phyloP scores from a whole-genome alignment of 2,329 filamentous ascomycete genomes.

The Penicillium sp. region DNA sequence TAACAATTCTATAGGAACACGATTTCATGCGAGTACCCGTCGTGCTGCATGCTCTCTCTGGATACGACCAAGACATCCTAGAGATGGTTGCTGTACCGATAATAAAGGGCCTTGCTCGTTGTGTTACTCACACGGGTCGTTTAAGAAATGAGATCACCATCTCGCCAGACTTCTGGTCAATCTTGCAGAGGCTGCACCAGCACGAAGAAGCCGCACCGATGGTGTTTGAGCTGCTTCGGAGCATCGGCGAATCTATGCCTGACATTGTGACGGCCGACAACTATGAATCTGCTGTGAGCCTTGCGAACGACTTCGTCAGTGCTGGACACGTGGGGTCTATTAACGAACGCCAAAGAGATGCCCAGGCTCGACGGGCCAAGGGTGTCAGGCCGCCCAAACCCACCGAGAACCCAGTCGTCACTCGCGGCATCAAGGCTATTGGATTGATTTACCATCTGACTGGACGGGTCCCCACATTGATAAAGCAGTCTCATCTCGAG shows the following conservation, averaged over 20 bases:
- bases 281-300: constrained; percentile 77
- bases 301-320: constrained; percentile 86
- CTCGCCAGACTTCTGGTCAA: constrained; percentile 95
- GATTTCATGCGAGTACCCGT: constrained; percentile 90
- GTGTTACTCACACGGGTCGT: constrained; percentile 70
- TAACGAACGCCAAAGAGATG: constrained; percentile 65
- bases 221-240: constrained; percentile 84
- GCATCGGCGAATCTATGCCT: constrained; percentile 65
- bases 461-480: constrained; percentile 73
- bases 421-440: constrained; percentile 74
- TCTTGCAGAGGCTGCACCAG: constrained; percentile 69
- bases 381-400: constrained; percentile 50
- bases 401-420: constrained; percentile 66
- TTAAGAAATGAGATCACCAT: constrained; percentile 90
- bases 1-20: constrained; percentile 58
- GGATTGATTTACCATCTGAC: constrained; percentile 78
- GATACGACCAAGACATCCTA: constrained; percentile 72
- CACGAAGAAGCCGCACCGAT: constrained; percentile 66
- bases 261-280: constrained; percentile 90
- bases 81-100: constrained; percentile 71
- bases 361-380: constrained; percentile 49
- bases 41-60: constrained; percentile 84
- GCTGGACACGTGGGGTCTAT: constrained; percentile 69
- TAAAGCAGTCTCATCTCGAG: constrained; percentile 89
- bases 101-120: constrained; percentile 72